These are phyloP conservation scores for Metrosideros polymorpha DNA, from an alignment of 441 rosid species.

Conservation along the genomic window DNA sequence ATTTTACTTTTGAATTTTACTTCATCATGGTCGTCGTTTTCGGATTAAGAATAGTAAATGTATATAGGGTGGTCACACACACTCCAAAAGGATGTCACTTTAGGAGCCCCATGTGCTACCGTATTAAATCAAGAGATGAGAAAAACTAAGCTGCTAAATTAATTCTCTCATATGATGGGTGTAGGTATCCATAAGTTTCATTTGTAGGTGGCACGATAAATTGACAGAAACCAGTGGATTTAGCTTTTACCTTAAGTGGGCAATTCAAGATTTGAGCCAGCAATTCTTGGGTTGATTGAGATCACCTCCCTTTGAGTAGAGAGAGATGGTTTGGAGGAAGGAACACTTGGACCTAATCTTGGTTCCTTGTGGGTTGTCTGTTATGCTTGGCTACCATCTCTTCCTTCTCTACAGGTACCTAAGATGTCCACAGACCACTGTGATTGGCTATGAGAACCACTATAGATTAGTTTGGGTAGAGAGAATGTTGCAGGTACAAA, in stretches of 20 bases:
- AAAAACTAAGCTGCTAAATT: neutral
- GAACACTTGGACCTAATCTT: neutral
- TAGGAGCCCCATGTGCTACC: neutral
- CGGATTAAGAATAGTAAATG: neutral
- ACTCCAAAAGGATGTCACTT: neutral
- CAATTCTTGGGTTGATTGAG: neutral
- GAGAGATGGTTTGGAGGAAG: neutral
- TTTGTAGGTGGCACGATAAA: neutral
- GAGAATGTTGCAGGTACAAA: conserved; percentile 25
- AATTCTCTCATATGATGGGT: neutral
- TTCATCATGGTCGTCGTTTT: neutral
- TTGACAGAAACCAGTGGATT: neutral
- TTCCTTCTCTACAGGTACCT: neutral
- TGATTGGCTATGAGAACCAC: conserved; percentile 30
- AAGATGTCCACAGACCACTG: conserved; percentile 4
- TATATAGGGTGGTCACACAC: neutral
- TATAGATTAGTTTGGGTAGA: conserved; percentile 27
- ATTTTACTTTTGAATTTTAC: neutral
- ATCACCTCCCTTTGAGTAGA: neutral
- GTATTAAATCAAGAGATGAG: neutral
- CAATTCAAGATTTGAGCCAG: neutral
- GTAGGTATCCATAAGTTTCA: neutral
- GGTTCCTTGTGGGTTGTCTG: neutral
- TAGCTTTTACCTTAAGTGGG: neutral
- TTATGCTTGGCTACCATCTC: neutral